These are phyloP conservation scores for Neurospora sp. DNA, from an alignment of 2,329 filamentous ascomycete genomes.

Conservation along the genomic window DNA sequence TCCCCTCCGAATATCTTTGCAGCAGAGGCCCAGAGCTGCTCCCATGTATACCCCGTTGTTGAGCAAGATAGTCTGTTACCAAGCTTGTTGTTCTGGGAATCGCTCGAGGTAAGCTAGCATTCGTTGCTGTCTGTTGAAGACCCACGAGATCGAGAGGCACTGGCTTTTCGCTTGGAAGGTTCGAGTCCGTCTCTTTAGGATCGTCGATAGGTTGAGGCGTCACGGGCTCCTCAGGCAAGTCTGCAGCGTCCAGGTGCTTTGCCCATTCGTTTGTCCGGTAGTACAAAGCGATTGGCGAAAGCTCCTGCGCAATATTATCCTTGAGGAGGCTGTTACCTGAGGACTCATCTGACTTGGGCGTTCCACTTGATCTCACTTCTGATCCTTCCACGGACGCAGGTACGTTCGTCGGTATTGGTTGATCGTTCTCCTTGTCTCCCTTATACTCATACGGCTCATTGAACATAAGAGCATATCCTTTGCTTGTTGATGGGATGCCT, in stretches of 20 bases:
- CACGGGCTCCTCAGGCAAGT: conserved; percentile 53
- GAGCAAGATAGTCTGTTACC: conserved; percentile 18
- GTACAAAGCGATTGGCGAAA: conserved; percentile 68
- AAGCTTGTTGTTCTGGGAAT: conserved; percentile 21
- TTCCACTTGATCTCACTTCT: conserved; percentile 23
- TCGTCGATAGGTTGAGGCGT: conserved; percentile 36
- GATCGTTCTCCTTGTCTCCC: background rate
- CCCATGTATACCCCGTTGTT: conserved; percentile 14
- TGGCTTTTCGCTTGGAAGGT: conserved; percentile 35
- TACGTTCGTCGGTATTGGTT: background rate
- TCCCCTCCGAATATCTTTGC: conserved; percentile 3
- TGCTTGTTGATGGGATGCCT: background rate
- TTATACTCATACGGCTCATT: background rate
- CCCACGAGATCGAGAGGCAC: conserved; percentile 55
- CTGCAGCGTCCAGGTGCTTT: conserved; percentile 73
- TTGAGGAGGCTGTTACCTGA: conserved; percentile 41
- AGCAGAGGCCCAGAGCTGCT: conserved; percentile 20
- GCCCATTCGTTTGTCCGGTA: conserved; percentile 96
- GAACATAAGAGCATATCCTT: background rate
- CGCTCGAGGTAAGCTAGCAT: conserved; percentile 33
- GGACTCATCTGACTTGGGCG: conserved; percentile 33
- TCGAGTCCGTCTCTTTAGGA: conserved; percentile 18
- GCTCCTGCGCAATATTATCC: conserved; percentile 54
- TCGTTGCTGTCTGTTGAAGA: conserved; percentile 52
- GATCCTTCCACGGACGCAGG: conserved; percentile 13